Conservation (phyloP, 306 rosid species). For the Cicer cuneatum region DNA sequence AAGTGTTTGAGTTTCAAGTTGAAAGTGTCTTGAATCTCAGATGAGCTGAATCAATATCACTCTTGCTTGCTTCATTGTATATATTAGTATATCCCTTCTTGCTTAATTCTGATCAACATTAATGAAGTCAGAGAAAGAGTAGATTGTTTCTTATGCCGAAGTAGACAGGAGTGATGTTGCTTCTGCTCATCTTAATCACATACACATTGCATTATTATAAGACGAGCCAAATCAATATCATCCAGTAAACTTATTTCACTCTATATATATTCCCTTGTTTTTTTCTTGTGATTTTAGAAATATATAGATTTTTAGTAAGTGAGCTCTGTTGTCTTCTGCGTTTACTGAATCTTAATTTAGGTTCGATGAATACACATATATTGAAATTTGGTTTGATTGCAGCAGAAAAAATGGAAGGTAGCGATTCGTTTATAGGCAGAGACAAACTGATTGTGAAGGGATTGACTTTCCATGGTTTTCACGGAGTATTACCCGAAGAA, state of each 20-base stretch:
- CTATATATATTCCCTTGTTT: not conserved
- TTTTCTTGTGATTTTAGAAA: too few species aligned
- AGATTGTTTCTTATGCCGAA: slow-evolving; percentile 43
- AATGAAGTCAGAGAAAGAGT: too few species aligned
- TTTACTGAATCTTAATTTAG: too few species aligned
- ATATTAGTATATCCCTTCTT: too few species aligned
- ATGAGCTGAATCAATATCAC: slow-evolving; percentile 85
- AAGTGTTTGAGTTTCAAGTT: too few species aligned
- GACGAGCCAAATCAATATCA: slow-evolving; percentile 56
- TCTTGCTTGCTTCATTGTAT: too few species aligned
- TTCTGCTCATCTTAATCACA: slow-evolving; percentile 49
- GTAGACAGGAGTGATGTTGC: slow-evolving; percentile 61
- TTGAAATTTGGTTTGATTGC: not conserved
- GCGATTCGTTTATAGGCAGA: slow-evolving; percentile 47
- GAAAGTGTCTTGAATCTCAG: slow-evolving; percentile 8
- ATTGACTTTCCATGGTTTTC: slow-evolving; percentile 79
- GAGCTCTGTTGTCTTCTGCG: too few species aligned
- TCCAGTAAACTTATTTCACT: slow-evolving; percentile 46
- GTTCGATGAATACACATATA: too few species aligned
- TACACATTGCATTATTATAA: not conserved
- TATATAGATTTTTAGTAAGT: too few species aligned
- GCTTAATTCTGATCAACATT: too few species aligned
- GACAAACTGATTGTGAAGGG: slow-evolving; percentile 85
- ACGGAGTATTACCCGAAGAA: slow-evolving; percentile 76
- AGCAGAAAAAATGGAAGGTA: slow-evolving; percentile 53